These are phyloP conservation scores for Chrysosporium keratinophilum DNA, from an alignment of 2,329 filamentous ascomycete species.

Conservation along the genomic window DNA sequence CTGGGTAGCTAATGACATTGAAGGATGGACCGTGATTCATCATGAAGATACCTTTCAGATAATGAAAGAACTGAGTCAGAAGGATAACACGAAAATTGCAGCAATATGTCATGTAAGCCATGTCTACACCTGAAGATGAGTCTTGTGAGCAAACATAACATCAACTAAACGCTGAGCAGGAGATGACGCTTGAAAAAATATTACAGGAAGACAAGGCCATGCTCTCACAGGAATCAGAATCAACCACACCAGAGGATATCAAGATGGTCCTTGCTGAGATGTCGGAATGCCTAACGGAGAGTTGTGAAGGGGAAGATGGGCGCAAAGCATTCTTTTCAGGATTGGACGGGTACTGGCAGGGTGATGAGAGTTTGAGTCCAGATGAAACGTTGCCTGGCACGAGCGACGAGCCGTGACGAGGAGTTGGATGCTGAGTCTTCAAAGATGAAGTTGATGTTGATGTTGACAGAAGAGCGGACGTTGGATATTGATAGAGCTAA, in stretches of 20 bases:
- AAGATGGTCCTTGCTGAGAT: background rate
- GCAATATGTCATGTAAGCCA: slow-evolving; percentile 14
- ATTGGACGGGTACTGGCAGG: background rate
- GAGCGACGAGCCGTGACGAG: background rate
- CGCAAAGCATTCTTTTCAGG: background rate
- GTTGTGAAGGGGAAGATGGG: background rate
- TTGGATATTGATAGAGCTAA: background rate
- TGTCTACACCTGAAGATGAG: background rate
- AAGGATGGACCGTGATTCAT: slow-evolving; percentile 10
- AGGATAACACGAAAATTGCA: slow-evolving; percentile 5
- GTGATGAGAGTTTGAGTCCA: background rate
- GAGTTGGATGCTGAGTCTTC: background rate
- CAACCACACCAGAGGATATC: background rate
- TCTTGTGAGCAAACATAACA: background rate
- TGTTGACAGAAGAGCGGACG: background rate
- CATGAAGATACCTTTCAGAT: slow-evolving; percentile 9
- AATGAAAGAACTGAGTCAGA: background rate
- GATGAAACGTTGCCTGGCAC: background rate
- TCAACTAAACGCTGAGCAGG: slow-evolving; percentile 3
- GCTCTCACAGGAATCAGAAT: background rate
- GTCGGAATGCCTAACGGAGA: background rate
- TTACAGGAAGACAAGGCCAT: background rate
- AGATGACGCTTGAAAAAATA: background rate
- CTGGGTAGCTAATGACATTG: background rate
- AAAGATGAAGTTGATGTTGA: background rate